These are phyloP conservation scores for Solanum lignicaule DNA, from an alignment of 257 asterid species.

Conservation along the genomic window DNA sequence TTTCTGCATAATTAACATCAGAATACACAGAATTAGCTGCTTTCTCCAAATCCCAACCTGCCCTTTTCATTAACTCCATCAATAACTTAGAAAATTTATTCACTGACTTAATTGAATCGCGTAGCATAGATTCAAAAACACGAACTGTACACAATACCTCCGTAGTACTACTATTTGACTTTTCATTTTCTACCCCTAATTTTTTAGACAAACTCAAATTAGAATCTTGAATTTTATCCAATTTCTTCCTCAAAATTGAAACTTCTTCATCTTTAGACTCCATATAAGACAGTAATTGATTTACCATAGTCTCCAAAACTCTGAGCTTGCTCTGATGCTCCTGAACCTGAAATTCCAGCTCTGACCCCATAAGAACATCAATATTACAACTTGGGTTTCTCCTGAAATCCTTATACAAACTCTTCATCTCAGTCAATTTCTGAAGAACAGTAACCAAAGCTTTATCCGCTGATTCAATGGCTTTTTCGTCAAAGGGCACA, in stretches of 20 bases:
- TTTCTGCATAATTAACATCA: constrained; percentile 41
- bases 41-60: constrained; percentile 79
- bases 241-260: constrained; percentile 41
- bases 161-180: constrained; percentile 7
- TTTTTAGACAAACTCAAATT: constrained; percentile 38
- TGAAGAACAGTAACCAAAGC: constrained; percentile 53
- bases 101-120: constrained; percentile 52
- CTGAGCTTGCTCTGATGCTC: constrained; percentile 99
- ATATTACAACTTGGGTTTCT: constrained; percentile 16
- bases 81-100: constrained; percentile 62
- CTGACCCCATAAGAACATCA: constrained; percentile 51
- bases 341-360: constrained; percentile 79
- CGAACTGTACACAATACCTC: constrained; percentile 56
- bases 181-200: constrained; percentile 31
- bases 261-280: constrained; percentile 82
- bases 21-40: constrained; percentile 56
- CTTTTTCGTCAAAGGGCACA: constrained; percentile 60
- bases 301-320: constrained; percentile 77
- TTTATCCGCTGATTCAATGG: constrained; percentile 62
- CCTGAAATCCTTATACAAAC: constrained; percentile 34
- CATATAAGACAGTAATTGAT: constrained; percentile 60
- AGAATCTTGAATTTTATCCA: constrained; percentile 26
- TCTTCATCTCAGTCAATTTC: constrained; percentile 63
- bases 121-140: constrained; percentile 73
- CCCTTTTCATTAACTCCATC: constrained; percentile 64